These are phyloP conservation scores for Hygrophorus russula DNA, from an alignment of 768 basidiomycete species.

Conservation along the genomic window DNA sequence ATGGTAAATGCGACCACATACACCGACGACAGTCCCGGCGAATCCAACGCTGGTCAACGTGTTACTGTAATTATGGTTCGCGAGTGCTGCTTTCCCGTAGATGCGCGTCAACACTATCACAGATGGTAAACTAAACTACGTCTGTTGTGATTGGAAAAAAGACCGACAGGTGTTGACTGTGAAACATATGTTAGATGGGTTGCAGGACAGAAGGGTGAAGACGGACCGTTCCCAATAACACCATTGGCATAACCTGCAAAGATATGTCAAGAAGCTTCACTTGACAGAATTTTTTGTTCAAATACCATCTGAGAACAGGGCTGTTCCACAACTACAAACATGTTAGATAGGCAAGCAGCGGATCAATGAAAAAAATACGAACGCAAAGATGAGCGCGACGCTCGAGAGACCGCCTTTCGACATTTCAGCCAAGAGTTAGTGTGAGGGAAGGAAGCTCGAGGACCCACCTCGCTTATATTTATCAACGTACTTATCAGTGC, in stretches of 20 bases:
- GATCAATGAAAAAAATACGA: conserved; percentile 15
- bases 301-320: conserved; percentile 77
- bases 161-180: conserved; percentile 59
- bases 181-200: background rate
- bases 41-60: conserved; percentile 64
- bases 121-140: background rate
- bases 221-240: conserved; percentile 66
- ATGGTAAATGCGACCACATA: too few relatives aligned
- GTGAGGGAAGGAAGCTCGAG: too few relatives aligned
- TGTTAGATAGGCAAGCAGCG: background rate
- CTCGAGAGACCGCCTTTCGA: conserved; percentile 22
- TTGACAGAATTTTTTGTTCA: background rate
- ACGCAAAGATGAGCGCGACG: conserved; percentile 84
- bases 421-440: too few relatives aligned
- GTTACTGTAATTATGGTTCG: conserved; percentile 45
- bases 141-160: background rate
- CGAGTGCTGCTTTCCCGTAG: conserved; percentile 48
- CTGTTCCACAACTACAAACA: conserved; percentile 63
- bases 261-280: conserved; percentile 2
- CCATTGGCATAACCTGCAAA: conserved; percentile 66
- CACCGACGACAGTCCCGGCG: conserved; percentile 75
- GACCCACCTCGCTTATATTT: too few relatives aligned
- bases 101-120: conserved; percentile 53
- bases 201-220: conserved; percentile 2
- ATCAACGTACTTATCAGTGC: too few relatives aligned